These are phyloP conservation scores for Penicillium tannophilum DNA, from an alignment of 495 filamentous ascomycete species.

Conservation along the genomic window DNA sequence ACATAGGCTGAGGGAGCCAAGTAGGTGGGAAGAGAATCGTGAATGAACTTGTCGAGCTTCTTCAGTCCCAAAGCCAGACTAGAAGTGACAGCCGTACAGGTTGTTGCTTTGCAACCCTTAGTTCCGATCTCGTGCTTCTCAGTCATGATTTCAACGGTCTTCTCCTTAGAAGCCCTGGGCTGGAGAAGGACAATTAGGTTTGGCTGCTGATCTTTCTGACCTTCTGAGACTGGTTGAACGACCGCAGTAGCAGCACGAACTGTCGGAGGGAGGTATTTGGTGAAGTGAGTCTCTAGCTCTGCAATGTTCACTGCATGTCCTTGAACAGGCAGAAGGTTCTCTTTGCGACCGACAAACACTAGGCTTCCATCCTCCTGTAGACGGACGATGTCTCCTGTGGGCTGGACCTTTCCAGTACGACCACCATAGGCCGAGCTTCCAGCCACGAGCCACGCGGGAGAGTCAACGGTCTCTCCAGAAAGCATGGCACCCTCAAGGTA, in stretches of 20 bases:
- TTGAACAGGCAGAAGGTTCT: conserved; percentile 31
- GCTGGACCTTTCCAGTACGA: conserved; percentile 28
- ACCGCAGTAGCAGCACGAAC: conserved; percentile 31
- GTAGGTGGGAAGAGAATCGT: conserved; percentile 41
- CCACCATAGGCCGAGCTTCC: conserved; percentile 33
- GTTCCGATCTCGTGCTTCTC: conserved; percentile 21
- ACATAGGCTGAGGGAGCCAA: conserved; percentile 44
- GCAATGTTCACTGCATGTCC: conserved; percentile 40
- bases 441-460: conserved; percentile 37
- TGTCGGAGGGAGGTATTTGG: conserved; percentile 28
- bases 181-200: conserved; percentile 37
- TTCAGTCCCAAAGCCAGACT: conserved; percentile 31
- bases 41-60: conserved; percentile 39
- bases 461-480: conserved; percentile 25
- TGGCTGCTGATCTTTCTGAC: conserved; percentile 14
- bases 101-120: conserved; percentile 6
- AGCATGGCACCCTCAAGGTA: conserved; percentile 34
- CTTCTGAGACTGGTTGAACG: conserved; percentile 15
- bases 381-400: conserved; percentile 39
- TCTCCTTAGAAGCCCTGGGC: conserved; percentile 21
- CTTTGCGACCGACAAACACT: conserved; percentile 35
- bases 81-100: conserved; percentile 12
- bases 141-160: conserved; percentile 24
- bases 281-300: conserved; percentile 34
- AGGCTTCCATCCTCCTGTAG: conserved; percentile 32